phyloP scores from a whole-genome alignment of 345 rosid species.

The Lepidium africanum region DNA sequence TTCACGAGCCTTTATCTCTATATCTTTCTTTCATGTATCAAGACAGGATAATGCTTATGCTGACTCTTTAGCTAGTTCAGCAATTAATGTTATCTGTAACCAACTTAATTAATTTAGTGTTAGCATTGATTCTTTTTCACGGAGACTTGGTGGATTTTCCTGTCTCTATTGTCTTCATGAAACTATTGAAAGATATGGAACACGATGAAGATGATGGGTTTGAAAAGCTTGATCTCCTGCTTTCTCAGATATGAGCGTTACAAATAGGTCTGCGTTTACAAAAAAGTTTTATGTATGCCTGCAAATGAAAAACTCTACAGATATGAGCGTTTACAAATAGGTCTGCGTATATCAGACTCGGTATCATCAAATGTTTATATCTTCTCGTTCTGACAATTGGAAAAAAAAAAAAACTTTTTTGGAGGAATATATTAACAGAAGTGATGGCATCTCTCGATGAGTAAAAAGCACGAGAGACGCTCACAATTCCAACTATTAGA shows the following conservation, averaged over 20 bases:
- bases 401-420: background rate
- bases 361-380: background rate
- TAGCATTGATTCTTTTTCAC: slow-evolving; percentile 41
- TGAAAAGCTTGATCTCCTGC: slow-evolving; percentile 36
- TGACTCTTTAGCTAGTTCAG: too few relatives aligned
- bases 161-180: slow-evolving; percentile 87
- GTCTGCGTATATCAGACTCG: background rate
- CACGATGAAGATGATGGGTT: slow-evolving; percentile 28
- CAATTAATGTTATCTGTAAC: too few relatives aligned
- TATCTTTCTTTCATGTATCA: too few relatives aligned
- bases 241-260: too few relatives aligned
- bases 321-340: background rate
- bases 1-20: too few relatives aligned
- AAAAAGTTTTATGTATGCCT: background rate
- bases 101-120: background rate
- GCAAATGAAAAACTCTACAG: background rate
- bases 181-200: background rate
- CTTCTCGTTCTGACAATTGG: background rate
- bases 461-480: background rate
- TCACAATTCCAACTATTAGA: background rate
- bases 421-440: background rate
- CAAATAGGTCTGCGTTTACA: too few relatives aligned
- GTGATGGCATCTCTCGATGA: background rate
- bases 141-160: slow-evolving; percentile 72
- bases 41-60: too few relatives aligned